These are phyloP conservation scores for Neurospora sp. DNA, from an alignment of 495 filamentous ascomycete species.

Conservation along the genomic window DNA sequence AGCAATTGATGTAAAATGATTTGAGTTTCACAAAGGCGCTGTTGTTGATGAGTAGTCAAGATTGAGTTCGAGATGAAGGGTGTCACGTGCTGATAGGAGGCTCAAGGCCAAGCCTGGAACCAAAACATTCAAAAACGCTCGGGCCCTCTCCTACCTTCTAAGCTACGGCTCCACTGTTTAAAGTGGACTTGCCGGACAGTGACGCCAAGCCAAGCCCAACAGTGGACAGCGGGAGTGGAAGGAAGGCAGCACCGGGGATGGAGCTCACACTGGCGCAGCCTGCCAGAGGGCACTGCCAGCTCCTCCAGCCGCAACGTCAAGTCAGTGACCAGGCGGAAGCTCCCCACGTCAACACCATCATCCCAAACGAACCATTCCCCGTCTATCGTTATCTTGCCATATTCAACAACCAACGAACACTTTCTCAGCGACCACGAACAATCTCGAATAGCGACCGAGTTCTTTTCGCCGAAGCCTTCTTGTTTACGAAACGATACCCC, in stretches of 20 bases:
- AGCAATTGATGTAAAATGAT: not conserved
- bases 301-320: slow-evolving; percentile 18
- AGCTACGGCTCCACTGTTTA: not conserved
- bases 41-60: not conserved
- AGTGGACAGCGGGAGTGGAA: slow-evolving; percentile 6
- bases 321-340: slow-evolving; percentile 5
- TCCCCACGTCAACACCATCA: slow-evolving; percentile 12
- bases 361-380: not conserved
- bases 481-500: not conserved
- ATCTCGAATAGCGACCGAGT: not conserved
- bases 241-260: slow-evolving; percentile 24
- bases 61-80: slow-evolving; percentile 14
- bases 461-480: not conserved
- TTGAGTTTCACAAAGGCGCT: not conserved
- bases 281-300: slow-evolving; percentile 12
- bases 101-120: not conserved
- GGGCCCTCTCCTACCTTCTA: not conserved
- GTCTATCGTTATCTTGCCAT: not conserved
- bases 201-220: not conserved
- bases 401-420: not conserved
- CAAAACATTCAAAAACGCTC: not conserved
- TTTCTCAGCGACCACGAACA: not conserved
- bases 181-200: not conserved
- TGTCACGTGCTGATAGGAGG: slow-evolving; percentile 18
- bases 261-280: slow-evolving; percentile 1